phyloP scores from a whole-genome alignment of 257 asterid genomes.

The Solanum appendiculatum region DNA sequence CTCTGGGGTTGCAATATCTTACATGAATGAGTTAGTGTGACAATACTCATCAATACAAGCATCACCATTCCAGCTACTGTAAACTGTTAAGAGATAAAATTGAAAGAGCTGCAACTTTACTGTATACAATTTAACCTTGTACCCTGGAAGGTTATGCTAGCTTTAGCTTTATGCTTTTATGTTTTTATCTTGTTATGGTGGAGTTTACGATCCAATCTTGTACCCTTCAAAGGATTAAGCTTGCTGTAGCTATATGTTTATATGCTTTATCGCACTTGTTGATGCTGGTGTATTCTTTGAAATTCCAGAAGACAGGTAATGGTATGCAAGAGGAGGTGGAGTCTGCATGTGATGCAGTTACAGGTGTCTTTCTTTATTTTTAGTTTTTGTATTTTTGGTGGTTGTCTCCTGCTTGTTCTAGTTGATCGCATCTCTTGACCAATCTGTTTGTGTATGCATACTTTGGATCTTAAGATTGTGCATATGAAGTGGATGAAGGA shows the following conservation, averaged over 20 bases:
- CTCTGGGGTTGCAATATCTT: neutral
- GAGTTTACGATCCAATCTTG: neutral
- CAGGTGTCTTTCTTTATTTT: conserved; percentile 35
- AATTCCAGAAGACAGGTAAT: conserved; percentile 52
- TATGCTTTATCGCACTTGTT: neutral
- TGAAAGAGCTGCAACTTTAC: no score
- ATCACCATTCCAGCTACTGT: neutral
- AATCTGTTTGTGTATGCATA: conserved; percentile 27
- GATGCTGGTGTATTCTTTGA: neutral
- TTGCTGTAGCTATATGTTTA: neutral
- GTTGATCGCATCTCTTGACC: conserved; percentile 1
- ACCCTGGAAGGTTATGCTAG: neutral
- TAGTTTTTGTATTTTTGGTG: conserved; percentile 2
- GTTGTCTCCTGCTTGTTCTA: conserved; percentile 5
- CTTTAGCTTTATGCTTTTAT: neutral
- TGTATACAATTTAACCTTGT: no score
- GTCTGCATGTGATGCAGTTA: conserved; percentile 54
- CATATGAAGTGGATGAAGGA: conserved; percentile 66
- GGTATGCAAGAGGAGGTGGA: conserved; percentile 68
- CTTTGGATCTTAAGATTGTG: conserved; percentile 49
- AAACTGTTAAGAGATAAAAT: neutral
- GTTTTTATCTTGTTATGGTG: neutral
- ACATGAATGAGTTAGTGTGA: neutral
- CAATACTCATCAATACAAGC: neutral
- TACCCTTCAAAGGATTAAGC: neutral